Evolutionary conservation across 1,139 yeast species (phyloP), one percentile per base, ranked within the genome.

Genomic region (Suhomyces panamericanus): DNA sequence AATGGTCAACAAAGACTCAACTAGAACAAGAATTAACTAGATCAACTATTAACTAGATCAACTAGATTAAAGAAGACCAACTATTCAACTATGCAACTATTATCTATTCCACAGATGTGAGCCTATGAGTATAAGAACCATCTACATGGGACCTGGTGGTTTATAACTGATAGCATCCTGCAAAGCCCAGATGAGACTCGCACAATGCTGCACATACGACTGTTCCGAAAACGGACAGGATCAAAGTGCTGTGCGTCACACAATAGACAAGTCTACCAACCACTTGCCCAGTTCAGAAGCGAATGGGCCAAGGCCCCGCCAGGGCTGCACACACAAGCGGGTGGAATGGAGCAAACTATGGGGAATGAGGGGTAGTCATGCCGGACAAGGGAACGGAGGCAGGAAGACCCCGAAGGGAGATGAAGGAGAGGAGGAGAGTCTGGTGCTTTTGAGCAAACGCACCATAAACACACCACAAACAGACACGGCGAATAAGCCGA

Each of bases 211-310:
- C 24, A 12, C 32, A n/a, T 15, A 27, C 38, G 31, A 27, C 32
- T n/a, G 22, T 27, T 27, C 26, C 32, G 26, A 16, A 35, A 27
- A 22, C 15, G 31, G 32, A 35, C 20, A 35, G 9, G 24, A 35
- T 36, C 32, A 29, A 16, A 30, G 33, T 14, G 27, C 15, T 14
- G 26, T 27, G 36, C 36, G 36, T 34, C 30, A 34, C 36, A 34
- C 36, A 34, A 24, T 34, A 34, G n/a, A 3, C 26, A 17, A 14
- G 20, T 16, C 26, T 33, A 27, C 24, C 28, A 10, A 16, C 14
- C 17, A 10, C 20, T n/a, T 28, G 34, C 15, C 30, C 16, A 36
- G 15, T 12, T n/a, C 34, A 32, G 39, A 17, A 37, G 22, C 26
- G 17, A 20, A 8, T 26, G 5, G 29, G 12, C 29, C 29, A 12